A percentile compares a stretch with the other conserved stretches of the same genome.
Conservation (phyloP, 345 rosid species). For the Citrus reticulata region DNA sequence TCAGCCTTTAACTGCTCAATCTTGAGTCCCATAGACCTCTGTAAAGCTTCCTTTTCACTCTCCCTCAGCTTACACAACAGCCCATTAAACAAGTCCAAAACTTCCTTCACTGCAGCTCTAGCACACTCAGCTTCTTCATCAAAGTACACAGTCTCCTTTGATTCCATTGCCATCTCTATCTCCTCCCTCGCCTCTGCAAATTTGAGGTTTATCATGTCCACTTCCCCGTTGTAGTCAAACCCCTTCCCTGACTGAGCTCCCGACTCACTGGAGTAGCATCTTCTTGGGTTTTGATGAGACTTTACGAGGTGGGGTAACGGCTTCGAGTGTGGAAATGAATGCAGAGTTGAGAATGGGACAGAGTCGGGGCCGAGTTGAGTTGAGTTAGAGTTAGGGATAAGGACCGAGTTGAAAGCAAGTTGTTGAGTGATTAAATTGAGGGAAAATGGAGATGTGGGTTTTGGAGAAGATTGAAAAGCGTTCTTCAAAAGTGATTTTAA, state of each 20-base stretch:
- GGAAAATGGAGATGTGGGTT: conserved; percentile 15
- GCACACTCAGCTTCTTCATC: conserved; percentile 94
- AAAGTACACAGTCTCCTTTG: conserved; percentile 92
- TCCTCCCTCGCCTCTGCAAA: conserved; percentile 99
- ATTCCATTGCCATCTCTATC: conserved; percentile 94
- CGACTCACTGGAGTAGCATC: conserved; percentile 26
- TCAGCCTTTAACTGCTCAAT: conserved; percentile 96
- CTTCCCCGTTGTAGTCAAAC: conserved; percentile 61
- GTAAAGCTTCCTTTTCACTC: conserved; percentile 54
- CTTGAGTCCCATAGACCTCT: conserved; percentile 94
- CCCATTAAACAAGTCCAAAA: conserved; percentile 56
- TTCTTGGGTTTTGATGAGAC: conserved; percentile 17
- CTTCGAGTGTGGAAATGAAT: conserved; percentile 6
- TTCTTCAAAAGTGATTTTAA: conserved; percentile 26
- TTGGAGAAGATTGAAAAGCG: conserved; percentile 23
- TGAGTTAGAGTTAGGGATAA: neutral
- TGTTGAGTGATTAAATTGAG: conserved; percentile 7
- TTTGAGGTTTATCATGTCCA: conserved; percentile 80
- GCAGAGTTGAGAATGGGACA: conserved; percentile 3
- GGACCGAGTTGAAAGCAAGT: neutral
- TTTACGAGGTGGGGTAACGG: neutral
- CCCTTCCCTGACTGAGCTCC: conserved; percentile 10
- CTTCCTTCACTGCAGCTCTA: conserved; percentile 68
- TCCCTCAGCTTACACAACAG: conserved; percentile 58
- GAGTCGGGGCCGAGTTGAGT: conserved; percentile 15